A percentile compares a stretch with the other conserved stretches of the same genome.
phyloP scores from a whole-genome alignment of 2,329 filamentous ascomycete species.

The Phialocephala sp. region DNA sequence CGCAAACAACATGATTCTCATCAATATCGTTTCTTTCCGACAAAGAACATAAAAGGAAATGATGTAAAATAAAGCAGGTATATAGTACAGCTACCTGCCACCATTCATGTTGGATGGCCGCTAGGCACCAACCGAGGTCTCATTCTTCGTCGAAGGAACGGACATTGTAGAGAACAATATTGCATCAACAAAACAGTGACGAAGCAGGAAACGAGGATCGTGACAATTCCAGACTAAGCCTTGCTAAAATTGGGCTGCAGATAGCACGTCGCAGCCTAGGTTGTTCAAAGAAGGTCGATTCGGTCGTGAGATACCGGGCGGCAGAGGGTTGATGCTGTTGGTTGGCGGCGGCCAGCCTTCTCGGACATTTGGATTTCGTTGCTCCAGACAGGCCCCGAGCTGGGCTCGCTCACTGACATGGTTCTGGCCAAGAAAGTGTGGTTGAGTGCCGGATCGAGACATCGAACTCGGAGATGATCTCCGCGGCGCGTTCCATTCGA shows the following conservation, averaged over 20 bases:
- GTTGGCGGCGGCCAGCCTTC: not conserved
- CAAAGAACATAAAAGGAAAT: no score
- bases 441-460: not conserved
- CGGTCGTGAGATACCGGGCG: not conserved
- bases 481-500: not conserved
- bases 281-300: not conserved
- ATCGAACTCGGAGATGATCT: not conserved
- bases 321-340: not conserved
- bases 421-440: not conserved
- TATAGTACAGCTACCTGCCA: no score
- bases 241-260: not conserved
- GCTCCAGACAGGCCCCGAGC: not conserved
- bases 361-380: not conserved
- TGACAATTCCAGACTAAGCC: not conserved
- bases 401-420: not conserved
- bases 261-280: not conserved
- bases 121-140: no score
- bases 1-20: not conserved
- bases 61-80: no score
- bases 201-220: not conserved
- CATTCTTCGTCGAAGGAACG: no score
- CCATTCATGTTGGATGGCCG: no score
- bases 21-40: no score
- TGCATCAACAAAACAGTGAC: no score
- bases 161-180: no score